Evolutionary conservation across 1,284 basidiomycete species (phyloP).

Genomic region (Gymnopus androsaceus): DNA sequence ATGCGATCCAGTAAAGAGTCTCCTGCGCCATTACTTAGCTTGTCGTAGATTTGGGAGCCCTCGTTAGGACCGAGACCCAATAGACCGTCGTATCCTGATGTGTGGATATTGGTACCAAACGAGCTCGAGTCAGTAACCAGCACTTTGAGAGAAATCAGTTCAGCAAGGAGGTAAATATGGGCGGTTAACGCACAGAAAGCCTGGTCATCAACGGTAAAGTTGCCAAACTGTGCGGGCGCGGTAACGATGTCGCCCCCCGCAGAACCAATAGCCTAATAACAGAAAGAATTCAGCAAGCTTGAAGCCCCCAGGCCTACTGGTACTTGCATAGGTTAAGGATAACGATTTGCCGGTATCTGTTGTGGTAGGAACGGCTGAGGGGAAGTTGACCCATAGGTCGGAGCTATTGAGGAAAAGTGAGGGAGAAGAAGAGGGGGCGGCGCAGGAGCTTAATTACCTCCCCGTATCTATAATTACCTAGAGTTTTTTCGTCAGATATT

Average conservation of each 20-base stretch:
- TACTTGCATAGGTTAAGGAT: not conserved
- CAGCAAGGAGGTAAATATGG: not conserved
- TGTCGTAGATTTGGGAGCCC: constrained; percentile 63
- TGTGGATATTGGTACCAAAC: constrained; percentile 63
- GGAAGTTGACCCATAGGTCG: constrained; percentile 64
- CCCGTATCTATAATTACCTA: constrained; percentile 64
- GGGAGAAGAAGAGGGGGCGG: too few relatives aligned
- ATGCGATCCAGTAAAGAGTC: constrained; percentile 62
- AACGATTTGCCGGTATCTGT: constrained; percentile 56
- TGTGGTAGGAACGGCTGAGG: constrained; percentile 45
- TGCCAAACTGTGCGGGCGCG: constrained; percentile 56
- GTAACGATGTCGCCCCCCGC: constrained; percentile 65
- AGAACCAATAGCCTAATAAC: constrained; percentile 71
- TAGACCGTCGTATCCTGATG: constrained; percentile 66
- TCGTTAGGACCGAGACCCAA: constrained; percentile 75
- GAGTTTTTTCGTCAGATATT: too few relatives aligned
- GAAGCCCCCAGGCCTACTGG: too few relatives aligned
- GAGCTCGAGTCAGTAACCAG: constrained; percentile 62
- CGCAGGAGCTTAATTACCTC: too few relatives aligned
- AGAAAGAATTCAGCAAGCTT: too few relatives aligned
- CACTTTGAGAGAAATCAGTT: constrained; percentile 41
- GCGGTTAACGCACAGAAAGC: constrained; percentile 59
- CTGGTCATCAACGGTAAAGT: constrained; percentile 61
- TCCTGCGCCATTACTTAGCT: constrained; percentile 50
- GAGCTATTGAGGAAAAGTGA: too few relatives aligned